phyloP scores from a whole-genome alignment of 805 yeast species.

The Saturnispora besseyi region DNA sequence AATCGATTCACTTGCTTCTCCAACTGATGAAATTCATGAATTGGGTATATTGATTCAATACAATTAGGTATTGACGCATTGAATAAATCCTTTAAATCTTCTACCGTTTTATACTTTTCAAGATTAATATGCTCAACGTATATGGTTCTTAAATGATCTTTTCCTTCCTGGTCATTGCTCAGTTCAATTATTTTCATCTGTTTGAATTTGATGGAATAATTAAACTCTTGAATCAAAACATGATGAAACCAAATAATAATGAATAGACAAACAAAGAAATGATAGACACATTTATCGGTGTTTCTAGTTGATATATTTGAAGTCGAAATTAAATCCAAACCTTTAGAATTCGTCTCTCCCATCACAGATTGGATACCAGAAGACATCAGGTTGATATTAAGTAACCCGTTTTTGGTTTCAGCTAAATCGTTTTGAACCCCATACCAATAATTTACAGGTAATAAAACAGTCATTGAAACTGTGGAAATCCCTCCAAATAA shows the following conservation, averaged over 20 bases:
- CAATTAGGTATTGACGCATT: slow-evolving; percentile 40
- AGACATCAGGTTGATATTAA: no score
- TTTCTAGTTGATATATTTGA: slow-evolving; percentile 54
- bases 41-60: slow-evolving; percentile 51
- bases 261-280: slow-evolving; percentile 49
- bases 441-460: no score
- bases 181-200: slow-evolving; percentile 35
- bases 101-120: no score
- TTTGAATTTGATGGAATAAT: slow-evolving; percentile 39
- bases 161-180: slow-evolving; percentile 29
- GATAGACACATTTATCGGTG: slow-evolving; percentile 46
- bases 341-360: no score
- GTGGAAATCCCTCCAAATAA: slow-evolving; percentile 44
- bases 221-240: slow-evolving; percentile 48
- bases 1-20: slow-evolving; percentile 26
- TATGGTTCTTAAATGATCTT: slow-evolving; percentile 7
- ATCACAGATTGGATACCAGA: no score
- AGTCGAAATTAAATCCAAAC: slow-evolving; percentile 57
- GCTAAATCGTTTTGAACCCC: no score
- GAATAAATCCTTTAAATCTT: slow-evolving; percentile 25
- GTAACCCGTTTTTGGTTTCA: no score
- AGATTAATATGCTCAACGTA: no score
- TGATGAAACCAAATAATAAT: slow-evolving; percentile 50
- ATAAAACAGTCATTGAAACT: no score
- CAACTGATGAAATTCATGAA: slow-evolving; percentile 36